These are phyloP conservation scores for Colletotrichum phormii DNA, from an alignment of 2,329 filamentous ascomycete genomes.

Conservation along the genomic window DNA sequence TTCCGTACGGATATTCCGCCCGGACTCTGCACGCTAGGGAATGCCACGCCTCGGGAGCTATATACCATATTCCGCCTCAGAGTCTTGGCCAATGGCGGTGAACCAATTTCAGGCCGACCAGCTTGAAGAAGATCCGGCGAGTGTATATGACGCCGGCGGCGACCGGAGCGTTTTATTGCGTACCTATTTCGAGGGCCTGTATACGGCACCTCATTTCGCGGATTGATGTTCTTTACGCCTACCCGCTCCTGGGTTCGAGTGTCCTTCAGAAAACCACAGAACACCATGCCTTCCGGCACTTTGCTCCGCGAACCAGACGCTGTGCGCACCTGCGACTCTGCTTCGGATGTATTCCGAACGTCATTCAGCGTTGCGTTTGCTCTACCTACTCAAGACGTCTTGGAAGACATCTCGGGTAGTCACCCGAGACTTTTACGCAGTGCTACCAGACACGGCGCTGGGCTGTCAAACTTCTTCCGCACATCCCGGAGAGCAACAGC, in stretches of 20 bases:
- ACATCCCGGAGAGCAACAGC: slow-evolving; percentile 1
- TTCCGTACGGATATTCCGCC: not conserved
- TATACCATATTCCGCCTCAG: not conserved
- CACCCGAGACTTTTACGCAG: not conserved
- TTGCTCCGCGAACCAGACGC: not conserved
- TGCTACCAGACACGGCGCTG: not conserved
- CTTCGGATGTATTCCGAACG: not conserved
- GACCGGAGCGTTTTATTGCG: not conserved
- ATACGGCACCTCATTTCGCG: not conserved
- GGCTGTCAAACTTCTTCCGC: not conserved
- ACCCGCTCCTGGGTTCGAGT: not conserved
- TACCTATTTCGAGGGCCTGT: not conserved
- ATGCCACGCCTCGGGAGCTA: not conserved
- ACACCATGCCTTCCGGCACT: not conserved
- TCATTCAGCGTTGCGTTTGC: not conserved
- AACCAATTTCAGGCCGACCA: slow-evolving; percentile 10
- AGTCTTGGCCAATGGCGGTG: slow-evolving; percentile 14
- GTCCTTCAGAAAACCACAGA: slow-evolving; percentile 3
- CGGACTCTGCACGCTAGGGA: not conserved
- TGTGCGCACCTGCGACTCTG: not conserved
- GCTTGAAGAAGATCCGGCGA: not conserved
- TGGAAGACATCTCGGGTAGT: not conserved
- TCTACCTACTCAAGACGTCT: no score
- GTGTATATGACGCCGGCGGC: not conserved
- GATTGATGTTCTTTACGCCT: not conserved